phyloP scores from a whole-genome alignment of 495 filamentous ascomycete genomes.

The Chaetomidium leptoderma region DNA sequence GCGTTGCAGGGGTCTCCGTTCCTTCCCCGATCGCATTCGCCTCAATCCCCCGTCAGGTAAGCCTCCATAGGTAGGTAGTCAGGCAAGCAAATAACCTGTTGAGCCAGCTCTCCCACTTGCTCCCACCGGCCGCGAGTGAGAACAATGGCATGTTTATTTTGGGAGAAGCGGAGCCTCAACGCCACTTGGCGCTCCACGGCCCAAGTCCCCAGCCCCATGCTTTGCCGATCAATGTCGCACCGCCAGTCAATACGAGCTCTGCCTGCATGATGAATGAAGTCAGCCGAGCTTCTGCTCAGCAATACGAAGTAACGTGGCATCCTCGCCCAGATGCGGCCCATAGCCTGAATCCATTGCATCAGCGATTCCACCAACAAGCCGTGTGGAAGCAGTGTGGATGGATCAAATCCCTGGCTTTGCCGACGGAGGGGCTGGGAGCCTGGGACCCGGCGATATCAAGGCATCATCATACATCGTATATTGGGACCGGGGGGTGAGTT shows the following conservation, averaged over 20 bases:
- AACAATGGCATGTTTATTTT: constrained; percentile 5
- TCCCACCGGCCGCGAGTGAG: neutral
- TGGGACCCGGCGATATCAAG: too few species aligned
- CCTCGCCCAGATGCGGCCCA: neutral
- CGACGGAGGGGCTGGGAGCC: too few species aligned
- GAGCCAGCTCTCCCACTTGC: too few species aligned
- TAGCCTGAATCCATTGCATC: constrained; percentile 1
- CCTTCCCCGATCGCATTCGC: too few species aligned
- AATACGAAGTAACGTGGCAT: constrained; percentile 1
- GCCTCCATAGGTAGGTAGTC: too few species aligned
- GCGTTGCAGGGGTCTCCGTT: too few species aligned
- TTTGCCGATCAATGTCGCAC: constrained; percentile 13
- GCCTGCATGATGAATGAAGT: neutral
- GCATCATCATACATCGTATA: neutral
- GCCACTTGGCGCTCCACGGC: neutral
- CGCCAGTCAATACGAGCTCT: constrained; percentile 7
- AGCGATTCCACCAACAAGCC: neutral
- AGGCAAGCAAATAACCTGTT: too few species aligned
- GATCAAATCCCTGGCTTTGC: neutral
- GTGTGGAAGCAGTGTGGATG: neutral
- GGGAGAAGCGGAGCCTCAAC: neutral
- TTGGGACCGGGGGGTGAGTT: neutral
- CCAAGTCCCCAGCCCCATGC: neutral
- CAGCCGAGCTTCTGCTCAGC: neutral
- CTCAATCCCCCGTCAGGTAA: too few species aligned